Base-by-base conservation (phyloP, 2,329 filamentous ascomycete genomes). In the Sporothrix mexicana region DNA sequence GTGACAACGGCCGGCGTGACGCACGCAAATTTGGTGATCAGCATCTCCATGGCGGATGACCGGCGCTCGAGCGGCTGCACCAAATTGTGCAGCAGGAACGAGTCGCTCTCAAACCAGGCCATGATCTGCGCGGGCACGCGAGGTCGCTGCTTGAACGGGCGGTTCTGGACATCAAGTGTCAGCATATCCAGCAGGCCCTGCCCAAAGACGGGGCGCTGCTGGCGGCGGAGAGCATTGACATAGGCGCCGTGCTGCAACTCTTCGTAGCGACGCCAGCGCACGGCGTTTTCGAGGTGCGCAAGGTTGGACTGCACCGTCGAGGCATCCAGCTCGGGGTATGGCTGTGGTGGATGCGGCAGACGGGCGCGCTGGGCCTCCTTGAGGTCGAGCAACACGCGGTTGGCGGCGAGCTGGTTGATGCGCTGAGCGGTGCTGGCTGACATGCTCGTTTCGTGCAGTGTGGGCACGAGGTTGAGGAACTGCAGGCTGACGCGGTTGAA, bases 1-100 rank as follows among this genome's bases (percentile, higher is more conserved):
- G 94, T 94, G 3, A 97, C 90, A 13, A 94, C 95, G 0, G 93
- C 91, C 1, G 96, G 96, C 0, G 96, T 98, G 47, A 97, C 90
- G 77, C 95, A 99, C 0, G 93, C 93, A 78, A 98, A 99, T 79
- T 95, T 93, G 75, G 92, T 90, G 70, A 99, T 91, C 2, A 88
- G 90, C 0, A 89, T 90, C 77, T 95, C 91, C 81, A 97, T 86
- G 15, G 86, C 85, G 69, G 90, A 87, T 1, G 94, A 91, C 30
- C 94, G 91, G 77, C 93, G 88, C 55, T 91, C 87, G 0, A 97
- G 81, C 0, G 91, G 94, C 20, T 91, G 89, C n/a, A 96, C 88
- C 82, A 96, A 88, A 3, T 88, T 85, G 51, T 85, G 85, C 67
- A 95, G 83, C 25, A 88, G 79, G 6, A 85, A 85, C 0, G 93